These are phyloP conservation scores for Hypoxylon sp. DNA, from an alignment of 2,329 filamentous ascomycete species.

Conservation along the genomic window DNA sequence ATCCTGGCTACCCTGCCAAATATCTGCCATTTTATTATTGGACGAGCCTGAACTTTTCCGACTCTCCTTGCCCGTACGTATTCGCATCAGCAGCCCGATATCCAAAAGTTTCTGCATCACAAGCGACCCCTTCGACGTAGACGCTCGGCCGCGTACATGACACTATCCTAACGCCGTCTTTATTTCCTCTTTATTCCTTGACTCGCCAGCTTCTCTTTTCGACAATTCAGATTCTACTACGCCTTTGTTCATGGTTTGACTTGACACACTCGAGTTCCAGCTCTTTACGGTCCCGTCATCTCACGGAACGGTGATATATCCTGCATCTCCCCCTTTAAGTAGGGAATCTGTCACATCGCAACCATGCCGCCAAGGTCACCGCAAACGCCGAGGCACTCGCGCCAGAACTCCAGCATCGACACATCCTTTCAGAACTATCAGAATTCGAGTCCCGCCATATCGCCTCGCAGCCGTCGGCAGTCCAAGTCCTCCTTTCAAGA, in stretches of 20 bases:
- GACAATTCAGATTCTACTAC: conserved; percentile 3
- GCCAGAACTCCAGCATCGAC: conserved; percentile 70
- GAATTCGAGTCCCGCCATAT: conserved; percentile 58
- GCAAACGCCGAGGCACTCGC: conserved; percentile 71
- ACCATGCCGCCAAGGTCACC: conserved; percentile 65
- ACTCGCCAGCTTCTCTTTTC: conserved; percentile 3
- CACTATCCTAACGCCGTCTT: background rate
- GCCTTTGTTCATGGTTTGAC: conserved; percentile 24
- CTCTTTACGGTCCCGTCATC: background rate
- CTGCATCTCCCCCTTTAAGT: too few species aligned
- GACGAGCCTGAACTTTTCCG: conserved; percentile 22
- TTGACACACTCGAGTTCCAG: conserved; percentile 19
- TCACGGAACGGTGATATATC: background rate
- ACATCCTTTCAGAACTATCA: conserved; percentile 55
- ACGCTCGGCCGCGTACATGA: conserved; percentile 6
- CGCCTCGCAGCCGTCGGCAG: conserved; percentile 63
- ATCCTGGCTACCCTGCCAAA: conserved; percentile 14
- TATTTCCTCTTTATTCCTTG: conserved; percentile 9
- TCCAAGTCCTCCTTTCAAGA: conserved; percentile 68
- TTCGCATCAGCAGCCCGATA: conserved; percentile 29
- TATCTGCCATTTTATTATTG: conserved; percentile 32
- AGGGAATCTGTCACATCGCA: conserved; percentile 6
- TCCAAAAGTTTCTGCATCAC: conserved; percentile 21
- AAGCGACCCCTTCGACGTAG: conserved; percentile 12
- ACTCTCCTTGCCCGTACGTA: conserved; percentile 15